phyloP scores from a whole-genome alignment of 139 green algal genomes.

The Marvania coccoides region DNA sequence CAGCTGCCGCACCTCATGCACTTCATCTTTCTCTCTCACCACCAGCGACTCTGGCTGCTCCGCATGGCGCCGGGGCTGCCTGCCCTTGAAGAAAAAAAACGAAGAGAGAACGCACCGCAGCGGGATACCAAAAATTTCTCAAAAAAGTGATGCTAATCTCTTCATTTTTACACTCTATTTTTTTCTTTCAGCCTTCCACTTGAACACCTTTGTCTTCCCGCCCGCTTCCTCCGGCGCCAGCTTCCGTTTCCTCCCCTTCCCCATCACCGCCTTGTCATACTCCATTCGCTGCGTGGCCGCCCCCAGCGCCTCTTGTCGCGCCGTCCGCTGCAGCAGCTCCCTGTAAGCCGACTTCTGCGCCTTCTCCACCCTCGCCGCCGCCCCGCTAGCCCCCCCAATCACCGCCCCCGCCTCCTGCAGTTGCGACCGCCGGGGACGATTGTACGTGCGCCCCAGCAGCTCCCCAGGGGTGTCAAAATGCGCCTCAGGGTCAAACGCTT shows the following conservation, averaged over 20 bases:
- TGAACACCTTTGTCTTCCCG: conserved; percentile 5
- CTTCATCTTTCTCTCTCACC: too few species aligned
- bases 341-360: conserved; percentile 58
- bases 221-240: conserved; percentile 38
- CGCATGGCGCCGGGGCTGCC: too few species aligned
- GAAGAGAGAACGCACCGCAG: too few species aligned
- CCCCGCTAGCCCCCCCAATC: background rate
- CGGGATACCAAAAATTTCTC: too few species aligned
- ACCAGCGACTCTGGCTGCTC: too few species aligned
- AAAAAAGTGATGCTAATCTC: too few species aligned
- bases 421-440: conserved; percentile 52
- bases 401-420: conserved; percentile 16
- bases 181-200: conserved; percentile 33
- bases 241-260: conserved; percentile 74
- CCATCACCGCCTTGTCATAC: conserved; percentile 62
- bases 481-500: conserved; percentile 45
- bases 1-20: too few species aligned
- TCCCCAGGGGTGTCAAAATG: conserved; percentile 75
- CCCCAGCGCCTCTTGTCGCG: conserved; percentile 53
- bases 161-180: too few species aligned
- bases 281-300: conserved; percentile 45
- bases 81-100: too few species aligned
- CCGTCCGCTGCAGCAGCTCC: conserved; percentile 66
- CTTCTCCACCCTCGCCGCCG: conserved; percentile 9
- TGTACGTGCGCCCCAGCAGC: conserved; percentile 70